Evolutionary conservation across 805 yeast species (phyloP).

Genomic region (Ogataea minuta): DNA sequence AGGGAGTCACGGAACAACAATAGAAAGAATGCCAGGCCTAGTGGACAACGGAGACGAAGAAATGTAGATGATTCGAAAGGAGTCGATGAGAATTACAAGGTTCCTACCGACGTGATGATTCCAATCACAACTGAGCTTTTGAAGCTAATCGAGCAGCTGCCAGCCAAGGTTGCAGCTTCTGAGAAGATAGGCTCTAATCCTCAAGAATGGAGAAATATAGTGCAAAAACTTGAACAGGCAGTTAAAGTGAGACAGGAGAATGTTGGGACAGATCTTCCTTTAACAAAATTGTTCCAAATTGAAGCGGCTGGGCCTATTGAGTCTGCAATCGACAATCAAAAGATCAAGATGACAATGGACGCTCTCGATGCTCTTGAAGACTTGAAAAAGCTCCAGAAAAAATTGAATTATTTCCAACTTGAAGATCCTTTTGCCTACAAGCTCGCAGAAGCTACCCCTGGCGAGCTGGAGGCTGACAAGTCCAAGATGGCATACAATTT

Average conservation of each 20-base stretch:
- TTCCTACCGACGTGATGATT: neutral
- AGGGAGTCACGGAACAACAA: too few species aligned
- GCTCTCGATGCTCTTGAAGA: conserved; percentile 5
- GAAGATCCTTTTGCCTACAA: conserved; percentile 9
- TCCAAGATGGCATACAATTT: conserved; percentile 28
- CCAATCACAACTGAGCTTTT: neutral
- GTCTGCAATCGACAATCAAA: conserved; percentile 1
- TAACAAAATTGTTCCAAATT: neutral
- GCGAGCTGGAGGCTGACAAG: conserved; percentile 27
- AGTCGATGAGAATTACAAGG: neutral
- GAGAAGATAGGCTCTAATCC: neutral
- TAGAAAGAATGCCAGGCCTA: too few species aligned
- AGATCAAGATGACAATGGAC: conserved; percentile 4
- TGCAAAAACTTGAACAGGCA: conserved; percentile 4
- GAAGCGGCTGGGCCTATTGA: conserved; percentile 1
- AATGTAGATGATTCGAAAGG: too few species aligned
- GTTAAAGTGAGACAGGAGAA: conserved; percentile 1
- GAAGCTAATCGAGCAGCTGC: neutral
- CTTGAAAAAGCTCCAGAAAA: conserved; percentile 1
- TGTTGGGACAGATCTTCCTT: conserved; percentile 3
- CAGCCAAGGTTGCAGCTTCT: neutral
- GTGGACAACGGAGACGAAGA: too few species aligned
- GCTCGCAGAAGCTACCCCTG: conserved; percentile 5
- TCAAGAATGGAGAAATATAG: neutral
- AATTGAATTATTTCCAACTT: conserved; percentile 1